Conservation (phyloP, 805 yeast species). For the Saccharomycopsis microspora region DNA sequence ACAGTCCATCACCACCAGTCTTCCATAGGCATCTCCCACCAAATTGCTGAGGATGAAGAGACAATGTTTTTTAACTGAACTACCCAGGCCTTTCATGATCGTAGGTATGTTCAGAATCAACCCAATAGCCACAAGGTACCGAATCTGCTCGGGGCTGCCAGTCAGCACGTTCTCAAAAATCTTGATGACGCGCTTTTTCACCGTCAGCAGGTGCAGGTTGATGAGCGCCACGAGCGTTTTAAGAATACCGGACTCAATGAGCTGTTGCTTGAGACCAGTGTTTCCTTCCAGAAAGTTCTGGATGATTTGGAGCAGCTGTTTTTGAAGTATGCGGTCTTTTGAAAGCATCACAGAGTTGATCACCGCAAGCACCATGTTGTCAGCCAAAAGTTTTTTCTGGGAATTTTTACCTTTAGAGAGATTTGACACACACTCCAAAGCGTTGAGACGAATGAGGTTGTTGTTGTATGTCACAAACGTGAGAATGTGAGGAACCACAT, state of each 20-base stretch:
- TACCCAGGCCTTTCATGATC: constrained; percentile 13
- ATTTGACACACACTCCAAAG: constrained; percentile 14
- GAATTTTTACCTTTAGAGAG: constrained; percentile 15
- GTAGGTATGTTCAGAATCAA: constrained; percentile 11
- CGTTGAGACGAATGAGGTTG: constrained; percentile 12
- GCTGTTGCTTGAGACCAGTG: constrained; percentile 7
- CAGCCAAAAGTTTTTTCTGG: constrained; percentile 15
- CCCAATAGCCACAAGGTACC: constrained; percentile 14
- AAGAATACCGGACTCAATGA: constrained; percentile 13
- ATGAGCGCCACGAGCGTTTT: constrained; percentile 9
- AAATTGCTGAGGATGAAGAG: constrained; percentile 14
- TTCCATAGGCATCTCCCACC: constrained; percentile 10
- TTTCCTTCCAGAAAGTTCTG: constrained; percentile 16
- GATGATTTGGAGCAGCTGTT: constrained; percentile 15
- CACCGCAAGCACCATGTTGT: constrained; percentile 14
- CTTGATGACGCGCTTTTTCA: constrained; percentile 11
- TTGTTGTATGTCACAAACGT: constrained; percentile 15
- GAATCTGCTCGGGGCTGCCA: constrained; percentile 8
- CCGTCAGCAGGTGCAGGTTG: constrained; percentile 1
- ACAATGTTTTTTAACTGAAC: constrained; percentile 15
- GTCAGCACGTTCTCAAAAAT: constrained; percentile 12
- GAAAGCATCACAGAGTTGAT: constrained; percentile 11
- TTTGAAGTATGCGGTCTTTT: constrained; percentile 11
- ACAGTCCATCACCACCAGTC: constrained; percentile 13
- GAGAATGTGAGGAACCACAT: constrained; percentile 16